These are phyloP conservation scores for Lycium ferocissimum DNA, from an alignment of 257 asterid species.

Conservation along the genomic window DNA sequence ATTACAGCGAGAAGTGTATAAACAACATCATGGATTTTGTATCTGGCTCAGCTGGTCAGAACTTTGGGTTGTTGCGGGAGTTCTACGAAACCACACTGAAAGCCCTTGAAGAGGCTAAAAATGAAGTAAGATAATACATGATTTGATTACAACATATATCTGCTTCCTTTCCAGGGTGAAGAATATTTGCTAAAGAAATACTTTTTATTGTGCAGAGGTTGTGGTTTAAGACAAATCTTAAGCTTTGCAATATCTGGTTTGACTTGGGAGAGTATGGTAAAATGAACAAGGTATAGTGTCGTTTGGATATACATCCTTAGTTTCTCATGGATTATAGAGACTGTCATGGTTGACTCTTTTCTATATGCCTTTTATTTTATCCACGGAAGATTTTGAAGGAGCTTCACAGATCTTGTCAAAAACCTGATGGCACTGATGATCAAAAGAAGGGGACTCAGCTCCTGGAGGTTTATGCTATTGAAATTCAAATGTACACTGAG, in stretches of 20 bases:
- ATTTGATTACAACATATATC: constrained; percentile 1
- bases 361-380: constrained; percentile 21
- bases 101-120: constrained; percentile 98
- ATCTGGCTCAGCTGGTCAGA: constrained; percentile 94
- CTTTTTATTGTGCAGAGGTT: constrained; percentile 59
- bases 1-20: constrained; percentile 95
- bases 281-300: constrained; percentile 76
- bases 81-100: constrained; percentile 90
- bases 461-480: constrained; percentile 96
- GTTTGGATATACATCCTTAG: not conserved
- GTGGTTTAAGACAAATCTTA: constrained; percentile 97
- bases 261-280: constrained; percentile 94
- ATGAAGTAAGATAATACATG: constrained; percentile 62
- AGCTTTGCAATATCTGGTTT: constrained; percentile 97
- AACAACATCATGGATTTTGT: constrained; percentile 97
- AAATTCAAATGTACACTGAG: constrained; percentile 97
- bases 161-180: constrained; percentile 17
- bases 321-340: not conserved
- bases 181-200: constrained; percentile 13
- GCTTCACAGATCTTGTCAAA: constrained; percentile 95
- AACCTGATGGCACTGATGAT: constrained; percentile 96
- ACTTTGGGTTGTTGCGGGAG: constrained; percentile 78
- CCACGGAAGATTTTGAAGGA: constrained; percentile 77
- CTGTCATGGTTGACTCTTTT: constrained; percentile 7
- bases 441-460: constrained; percentile 98